These are phyloP conservation scores for Herpetospermum pedunculosum DNA, from an alignment of 306 rosid species.

Conservation along the genomic window DNA sequence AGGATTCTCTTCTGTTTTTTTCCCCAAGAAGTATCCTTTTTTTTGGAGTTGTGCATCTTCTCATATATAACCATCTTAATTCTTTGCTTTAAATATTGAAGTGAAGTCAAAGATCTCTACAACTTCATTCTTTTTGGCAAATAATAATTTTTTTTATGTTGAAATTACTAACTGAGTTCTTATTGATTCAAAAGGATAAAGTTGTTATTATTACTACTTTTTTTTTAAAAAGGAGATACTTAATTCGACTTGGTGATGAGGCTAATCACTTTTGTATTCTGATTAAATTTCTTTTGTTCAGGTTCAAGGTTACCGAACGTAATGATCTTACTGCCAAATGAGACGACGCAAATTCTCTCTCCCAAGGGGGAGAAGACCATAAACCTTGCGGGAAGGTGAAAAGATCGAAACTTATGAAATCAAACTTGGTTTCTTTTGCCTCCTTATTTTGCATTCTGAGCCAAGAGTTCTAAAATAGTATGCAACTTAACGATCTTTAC, in stretches of 20 bases:
- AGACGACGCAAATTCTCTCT: conserved; percentile 31
- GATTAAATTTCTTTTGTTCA: conserved; percentile 14
- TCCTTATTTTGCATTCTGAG: not conserved
- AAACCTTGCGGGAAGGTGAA: conserved; percentile 79
- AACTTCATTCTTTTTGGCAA: not conserved
- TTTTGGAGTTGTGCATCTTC: not conserved
- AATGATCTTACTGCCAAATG: conserved; percentile 46
- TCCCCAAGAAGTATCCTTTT: not conserved
- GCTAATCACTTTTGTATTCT: not conserved
- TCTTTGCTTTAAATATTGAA: not conserved
- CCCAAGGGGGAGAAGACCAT: conserved; percentile 44
- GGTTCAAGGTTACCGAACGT: conserved; percentile 64
- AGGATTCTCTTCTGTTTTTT: not conserved
- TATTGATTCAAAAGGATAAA: not conserved
- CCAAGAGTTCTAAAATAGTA: not conserved
- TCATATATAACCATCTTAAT: not conserved
- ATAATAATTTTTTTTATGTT: not conserved
- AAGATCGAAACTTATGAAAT: conserved; percentile 12
- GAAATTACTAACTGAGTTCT: not conserved
- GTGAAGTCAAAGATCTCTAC: not conserved
- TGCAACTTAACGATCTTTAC: not conserved
- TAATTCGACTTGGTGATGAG: not conserved
- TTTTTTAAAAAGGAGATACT: not conserved
- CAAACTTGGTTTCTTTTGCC: conserved; percentile 5
- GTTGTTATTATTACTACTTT: not conserved